Base-by-base conservation (phyloP, 1,284 basidiomycete species). In the Ustilago curta region DNA sequence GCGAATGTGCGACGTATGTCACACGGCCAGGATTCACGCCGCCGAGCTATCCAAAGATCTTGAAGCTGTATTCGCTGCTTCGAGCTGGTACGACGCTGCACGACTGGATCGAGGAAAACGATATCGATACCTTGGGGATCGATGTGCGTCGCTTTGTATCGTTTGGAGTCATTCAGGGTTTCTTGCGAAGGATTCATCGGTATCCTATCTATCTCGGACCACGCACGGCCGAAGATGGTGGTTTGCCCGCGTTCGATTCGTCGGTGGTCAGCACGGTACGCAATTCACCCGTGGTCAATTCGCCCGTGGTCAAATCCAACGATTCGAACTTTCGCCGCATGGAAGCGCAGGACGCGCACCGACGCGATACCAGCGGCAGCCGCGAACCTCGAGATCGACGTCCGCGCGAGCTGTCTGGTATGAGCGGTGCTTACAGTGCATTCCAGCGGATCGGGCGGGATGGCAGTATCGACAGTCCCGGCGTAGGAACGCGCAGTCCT, bases 141-240 rank as follows among this genome's bases (percentile, higher is more conserved):
- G 97, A 99, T 83, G 90, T 94, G 8, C 89, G 96, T 6, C 90
- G 97, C 16, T 97, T 99, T 85, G 91, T 95, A n/a, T 94, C 92
- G 71, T 99, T 99, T 82, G 97, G 96, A 14, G 92, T 97, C n/a
- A 97, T 99, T 86, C 99, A 99, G 87, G 95, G 95, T 0, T 99
- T 98, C 83, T 88, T 99, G 14, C 90, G 93, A 8, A 88, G 97
- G 40, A 91, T 98, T 0, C 94, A 97, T 83, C 90, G 95, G 18
- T 99, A 93, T 89, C 97, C 97, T 0, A 87, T 97, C 40, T 88
- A 92, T n/a, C 50, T 81, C 1, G 71, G 63, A 2, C 8, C 42
- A 5, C 43, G 56, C 2, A 23, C 37, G 12, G 50, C 31, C 4
- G 64, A 54, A 11, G 73, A 65, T 3, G 57, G 58, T 5, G 57